Evolutionary conservation across 1,284 basidiomycete genomes (phyloP).

Genomic region (Coniferiporia sulphurascens): DNA sequence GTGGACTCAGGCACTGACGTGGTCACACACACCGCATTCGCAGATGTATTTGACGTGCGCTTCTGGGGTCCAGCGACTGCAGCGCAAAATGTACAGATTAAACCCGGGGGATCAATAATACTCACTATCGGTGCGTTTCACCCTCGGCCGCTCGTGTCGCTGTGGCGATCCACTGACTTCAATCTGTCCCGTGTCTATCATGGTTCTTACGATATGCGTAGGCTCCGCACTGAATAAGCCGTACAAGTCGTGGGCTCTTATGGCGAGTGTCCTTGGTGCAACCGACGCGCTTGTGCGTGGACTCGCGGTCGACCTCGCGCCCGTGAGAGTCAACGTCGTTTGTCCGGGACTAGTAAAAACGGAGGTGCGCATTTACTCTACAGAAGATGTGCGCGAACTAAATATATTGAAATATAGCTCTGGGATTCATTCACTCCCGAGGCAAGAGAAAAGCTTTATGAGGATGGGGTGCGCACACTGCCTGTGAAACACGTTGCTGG

Average conservation of each 20-base stretch:
- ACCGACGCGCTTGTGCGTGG: constrained; percentile 22
- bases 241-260: constrained; percentile 18
- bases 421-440: constrained; percentile 19
- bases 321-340: constrained; percentile 22
- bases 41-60: constrained; percentile 21
- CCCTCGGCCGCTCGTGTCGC: too few relatives aligned
- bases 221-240: constrained; percentile 20
- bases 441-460: constrained; percentile 14
- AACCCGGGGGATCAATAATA: constrained; percentile 18
- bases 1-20: neutral
- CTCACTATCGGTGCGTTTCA: constrained; percentile 19
- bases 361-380: constrained; percentile 1
- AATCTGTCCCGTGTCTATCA: neutral
- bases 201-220: neutral
- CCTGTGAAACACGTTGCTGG: constrained; percentile 20
- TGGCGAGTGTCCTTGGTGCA: constrained; percentile 20
- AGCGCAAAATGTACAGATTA: constrained; percentile 20
- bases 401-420: constrained; percentile 8
- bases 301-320: constrained; percentile 23
- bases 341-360: constrained; percentile 21
- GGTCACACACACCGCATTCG: neutral
- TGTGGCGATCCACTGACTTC: too few relatives aligned
- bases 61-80: constrained; percentile 23
- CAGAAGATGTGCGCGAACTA: neutral
- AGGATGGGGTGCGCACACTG: constrained; percentile 11